These are phyloP conservation scores for Sphagnum tenellum DNA, from an alignment of 225 moss, liverwort and hornwort species.

Conservation along the genomic window DNA sequence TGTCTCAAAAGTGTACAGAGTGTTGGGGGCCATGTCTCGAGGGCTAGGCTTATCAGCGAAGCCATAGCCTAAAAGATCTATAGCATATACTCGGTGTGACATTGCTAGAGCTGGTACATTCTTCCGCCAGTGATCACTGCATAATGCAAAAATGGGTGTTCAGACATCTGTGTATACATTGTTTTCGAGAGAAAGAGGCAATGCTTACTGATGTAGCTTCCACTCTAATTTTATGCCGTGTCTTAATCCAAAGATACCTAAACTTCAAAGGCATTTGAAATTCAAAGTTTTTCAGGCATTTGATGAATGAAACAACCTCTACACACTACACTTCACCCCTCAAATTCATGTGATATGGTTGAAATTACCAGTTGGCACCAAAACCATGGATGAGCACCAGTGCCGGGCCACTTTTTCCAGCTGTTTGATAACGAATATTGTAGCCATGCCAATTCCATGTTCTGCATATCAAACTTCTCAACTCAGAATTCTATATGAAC, in stretches of 20 bases:
- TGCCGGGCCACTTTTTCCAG: constrained; percentile 61
- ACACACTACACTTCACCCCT: neutral
- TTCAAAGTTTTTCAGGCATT: no score
- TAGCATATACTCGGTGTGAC: constrained; percentile 63
- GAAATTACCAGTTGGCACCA: constrained; percentile 67
- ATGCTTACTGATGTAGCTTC: no score
- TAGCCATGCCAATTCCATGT: constrained; percentile 76
- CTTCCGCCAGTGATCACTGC: constrained; percentile 93
- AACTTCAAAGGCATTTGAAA: no score
- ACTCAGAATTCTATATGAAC: neutral
- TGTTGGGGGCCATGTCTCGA: constrained; percentile 34
- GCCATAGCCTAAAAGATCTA: constrained; percentile 78
- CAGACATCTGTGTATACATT: no score
- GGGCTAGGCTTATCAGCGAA: constrained; percentile 82
- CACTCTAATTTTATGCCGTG: no score
- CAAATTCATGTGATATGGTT: neutral
- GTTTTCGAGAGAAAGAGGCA: no score
- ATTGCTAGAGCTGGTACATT: constrained; percentile 62
- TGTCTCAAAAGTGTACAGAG: constrained; percentile 69
- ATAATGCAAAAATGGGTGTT: no score
- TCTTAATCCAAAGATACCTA: no score
- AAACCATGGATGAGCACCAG: constrained; percentile 82
- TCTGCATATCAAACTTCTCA: constrained; percentile 22
- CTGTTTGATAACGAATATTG: constrained; percentile 68
- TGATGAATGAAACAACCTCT: neutral